Percentiles rank a stretch among this genome's conserved stretches.
These are phyloP conservation scores for Phytophthora meadii DNA, from an alignment of 352 stramenopile genomes.

Conservation along the genomic window DNA sequence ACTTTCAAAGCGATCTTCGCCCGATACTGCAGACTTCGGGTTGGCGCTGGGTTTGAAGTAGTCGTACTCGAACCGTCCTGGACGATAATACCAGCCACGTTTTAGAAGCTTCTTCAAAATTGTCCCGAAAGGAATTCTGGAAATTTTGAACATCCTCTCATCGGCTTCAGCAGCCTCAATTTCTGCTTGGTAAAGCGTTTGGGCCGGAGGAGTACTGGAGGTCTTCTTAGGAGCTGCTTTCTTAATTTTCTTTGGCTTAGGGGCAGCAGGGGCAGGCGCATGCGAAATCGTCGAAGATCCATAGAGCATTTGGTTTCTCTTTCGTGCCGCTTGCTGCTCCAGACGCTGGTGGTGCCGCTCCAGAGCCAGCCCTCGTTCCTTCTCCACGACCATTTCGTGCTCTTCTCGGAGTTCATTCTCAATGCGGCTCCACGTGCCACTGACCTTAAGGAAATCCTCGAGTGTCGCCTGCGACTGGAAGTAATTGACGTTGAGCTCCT, in stretches of 20 bases:
- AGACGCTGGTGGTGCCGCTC: conserved; percentile 45
- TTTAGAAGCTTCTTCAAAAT: conserved; percentile 57
- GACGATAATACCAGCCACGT: conserved; percentile 75
- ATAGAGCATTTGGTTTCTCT: conserved; percentile 30
- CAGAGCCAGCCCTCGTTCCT: conserved; percentile 57
- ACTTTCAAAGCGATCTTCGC: conserved; percentile 85
- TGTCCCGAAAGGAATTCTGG: conserved; percentile 66
- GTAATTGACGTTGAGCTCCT: conserved; percentile 64
- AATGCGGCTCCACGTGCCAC: conserved; percentile 64
- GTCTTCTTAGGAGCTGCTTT: conserved; percentile 35
- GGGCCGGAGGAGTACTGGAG: conserved; percentile 8
- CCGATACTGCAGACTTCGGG: conserved; percentile 51
- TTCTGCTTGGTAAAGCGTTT: conserved; percentile 36
- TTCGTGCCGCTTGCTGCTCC: conserved; percentile 40
- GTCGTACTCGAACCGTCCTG: conserved; percentile 83
- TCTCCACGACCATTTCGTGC: conserved; percentile 56
- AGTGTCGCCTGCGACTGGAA: conserved; percentile 70
- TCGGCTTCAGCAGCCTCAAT: conserved; percentile 24
- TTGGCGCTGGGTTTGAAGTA: conserved; percentile 80
- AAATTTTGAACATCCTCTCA: conserved; percentile 17
- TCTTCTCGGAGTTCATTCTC: conserved; percentile 61
- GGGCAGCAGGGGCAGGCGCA: conserved; percentile 2
- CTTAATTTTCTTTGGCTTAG: conserved; percentile 38
- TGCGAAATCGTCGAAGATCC: conserved; percentile 4
- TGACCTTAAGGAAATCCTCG: conserved; percentile 67